phyloP scores from a whole-genome alignment of 2,329 filamentous ascomycete genomes.

The Trichoderma pleuroti region DNA sequence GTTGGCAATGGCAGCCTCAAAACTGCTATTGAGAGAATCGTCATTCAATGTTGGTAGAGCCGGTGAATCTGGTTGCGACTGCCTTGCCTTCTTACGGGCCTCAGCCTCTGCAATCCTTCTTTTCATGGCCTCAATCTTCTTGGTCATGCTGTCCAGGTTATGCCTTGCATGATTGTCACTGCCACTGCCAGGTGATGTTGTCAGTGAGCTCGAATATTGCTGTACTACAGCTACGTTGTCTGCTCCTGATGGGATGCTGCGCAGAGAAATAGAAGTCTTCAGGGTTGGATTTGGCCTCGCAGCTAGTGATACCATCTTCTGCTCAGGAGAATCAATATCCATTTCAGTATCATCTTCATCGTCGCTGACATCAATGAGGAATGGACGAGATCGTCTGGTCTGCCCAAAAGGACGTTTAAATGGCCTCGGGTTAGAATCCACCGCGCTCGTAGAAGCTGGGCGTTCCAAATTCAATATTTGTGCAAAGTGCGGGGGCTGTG shows the following conservation, averaged over 20 bases:
- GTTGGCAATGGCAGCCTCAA: slow-evolving; percentile 19
- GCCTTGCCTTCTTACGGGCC: slow-evolving; percentile 48
- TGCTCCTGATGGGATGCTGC: slow-evolving; percentile 44
- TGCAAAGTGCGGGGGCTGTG: slow-evolving; percentile 24
- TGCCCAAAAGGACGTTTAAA: slow-evolving; percentile 63
- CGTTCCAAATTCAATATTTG: slow-evolving; percentile 35
- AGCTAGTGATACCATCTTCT: slow-evolving; percentile 37
- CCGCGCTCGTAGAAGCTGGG: slow-evolving; percentile 65
- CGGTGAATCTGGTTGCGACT: slow-evolving; percentile 32
- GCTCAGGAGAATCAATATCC: slow-evolving; percentile 58
- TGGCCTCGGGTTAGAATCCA: slow-evolving; percentile 46
- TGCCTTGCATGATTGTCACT: slow-evolving; percentile 36
- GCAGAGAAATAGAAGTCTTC: slow-evolving; percentile 37
- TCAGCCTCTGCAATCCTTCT: slow-evolving; percentile 56
- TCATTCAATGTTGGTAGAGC: slow-evolving; percentile 27
- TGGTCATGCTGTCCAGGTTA: slow-evolving; percentile 50
- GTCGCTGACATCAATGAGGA: slow-evolving; percentile 85
- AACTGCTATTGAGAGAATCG: slow-evolving; percentile 28
- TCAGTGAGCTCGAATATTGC: slow-evolving; percentile 39
- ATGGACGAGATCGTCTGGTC: slow-evolving; percentile 53
- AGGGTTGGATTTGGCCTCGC: slow-evolving; percentile 32
- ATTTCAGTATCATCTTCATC: slow-evolving; percentile 63
- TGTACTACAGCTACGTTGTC: slow-evolving; percentile 38
- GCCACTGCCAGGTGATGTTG: slow-evolving; percentile 37
- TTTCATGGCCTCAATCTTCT: slow-evolving; percentile 59